Percentiles rank a stretch among this genome's conserved stretches.
Conservation (phyloP, 176 grass and related monocot genomes). For the Oryza rufipogon region DNA sequence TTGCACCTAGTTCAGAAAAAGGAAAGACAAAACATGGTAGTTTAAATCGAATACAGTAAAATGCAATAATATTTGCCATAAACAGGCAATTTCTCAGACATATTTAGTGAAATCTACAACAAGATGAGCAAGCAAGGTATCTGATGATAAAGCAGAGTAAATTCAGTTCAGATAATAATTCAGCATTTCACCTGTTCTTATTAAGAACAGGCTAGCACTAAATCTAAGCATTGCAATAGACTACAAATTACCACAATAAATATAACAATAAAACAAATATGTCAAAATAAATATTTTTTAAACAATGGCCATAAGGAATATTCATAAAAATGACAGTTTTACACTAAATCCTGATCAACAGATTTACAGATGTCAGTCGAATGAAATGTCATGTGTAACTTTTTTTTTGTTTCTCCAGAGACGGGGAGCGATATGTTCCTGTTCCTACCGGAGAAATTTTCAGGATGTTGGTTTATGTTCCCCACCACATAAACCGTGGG, state of each 20-base stretch:
- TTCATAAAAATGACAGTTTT: not conserved
- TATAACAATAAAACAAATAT: not conserved
- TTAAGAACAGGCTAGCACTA: not conserved
- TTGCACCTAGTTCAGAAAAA: conserved; percentile 12
- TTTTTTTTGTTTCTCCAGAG: not conserved
- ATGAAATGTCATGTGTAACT: not conserved
- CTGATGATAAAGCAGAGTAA: conserved; percentile 14
- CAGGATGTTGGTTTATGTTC: not conserved
- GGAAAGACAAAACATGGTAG: not conserved
- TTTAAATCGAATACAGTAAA: not conserved
- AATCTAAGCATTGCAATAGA: not conserved
- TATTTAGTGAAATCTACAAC: conserved; percentile 2
- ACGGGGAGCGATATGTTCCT: not conserved
- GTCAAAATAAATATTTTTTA: not conserved
- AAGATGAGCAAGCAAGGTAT: conserved; percentile 4
- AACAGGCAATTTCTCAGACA: not conserved
- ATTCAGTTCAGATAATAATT: not conserved
- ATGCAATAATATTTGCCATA: not conserved
- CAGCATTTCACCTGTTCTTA: not conserved
- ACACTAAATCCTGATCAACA: not conserved
- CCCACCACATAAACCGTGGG: not conserved
- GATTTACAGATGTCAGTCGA: not conserved
- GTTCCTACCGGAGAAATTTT: not conserved
- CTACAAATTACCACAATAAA: not conserved
- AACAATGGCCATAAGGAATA: not conserved